Conservation (phyloP, 2,329 filamentous ascomycete genomes). For the Fusarium compactum region DNA sequence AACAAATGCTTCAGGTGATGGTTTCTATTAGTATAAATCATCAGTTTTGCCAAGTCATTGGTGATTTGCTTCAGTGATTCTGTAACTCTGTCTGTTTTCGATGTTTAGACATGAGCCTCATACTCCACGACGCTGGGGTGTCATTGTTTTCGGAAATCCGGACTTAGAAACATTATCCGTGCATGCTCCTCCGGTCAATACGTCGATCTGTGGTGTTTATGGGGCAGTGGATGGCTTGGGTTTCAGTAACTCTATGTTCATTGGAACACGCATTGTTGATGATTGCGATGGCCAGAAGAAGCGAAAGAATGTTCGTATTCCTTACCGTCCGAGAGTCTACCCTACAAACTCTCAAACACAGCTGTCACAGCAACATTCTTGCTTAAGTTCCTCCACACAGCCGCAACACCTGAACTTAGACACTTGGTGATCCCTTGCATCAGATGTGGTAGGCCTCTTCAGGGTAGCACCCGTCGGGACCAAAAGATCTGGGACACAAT, state of each 20-base stretch:
- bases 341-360: background rate
- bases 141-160: background rate
- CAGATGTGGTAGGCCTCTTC: slow-evolving; percentile 6
- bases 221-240: background rate
- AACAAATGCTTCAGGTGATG: background rate
- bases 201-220: slow-evolving; percentile 1
- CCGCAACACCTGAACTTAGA: background rate
- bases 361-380: background rate
- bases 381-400: background rate
- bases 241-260: background rate
- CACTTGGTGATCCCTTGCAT: slow-evolving; percentile 9
- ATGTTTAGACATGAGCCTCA: background rate
- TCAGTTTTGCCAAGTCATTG: background rate
- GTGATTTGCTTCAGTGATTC: background rate
- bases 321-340: background rate
- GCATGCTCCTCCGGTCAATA: background rate
- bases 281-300: background rate
- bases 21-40: background rate
- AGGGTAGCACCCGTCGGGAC: slow-evolving; percentile 25
- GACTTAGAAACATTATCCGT: background rate
- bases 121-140: background rate
- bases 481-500: slow-evolving; percentile 5
- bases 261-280: background rate
- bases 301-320: background rate
- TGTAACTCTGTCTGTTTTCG: background rate